A percentile compares a stretch with the other conserved stretches of the same genome.
Conservation (phyloP, 805 yeast species). For the Lipomyces orientalis region DNA sequence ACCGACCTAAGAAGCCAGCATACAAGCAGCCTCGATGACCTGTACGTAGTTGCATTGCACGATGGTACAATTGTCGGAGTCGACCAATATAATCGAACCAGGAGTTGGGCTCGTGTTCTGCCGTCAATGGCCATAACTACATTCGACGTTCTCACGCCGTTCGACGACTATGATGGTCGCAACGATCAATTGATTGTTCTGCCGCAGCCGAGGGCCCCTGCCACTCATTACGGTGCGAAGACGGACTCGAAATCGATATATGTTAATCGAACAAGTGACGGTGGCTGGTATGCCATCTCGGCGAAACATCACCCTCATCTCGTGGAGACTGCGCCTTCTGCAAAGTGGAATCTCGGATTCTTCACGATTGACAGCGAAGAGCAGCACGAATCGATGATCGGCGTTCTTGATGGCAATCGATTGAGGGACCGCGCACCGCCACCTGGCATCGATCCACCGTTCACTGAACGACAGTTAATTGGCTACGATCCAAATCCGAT, state of each 20-base stretch:
- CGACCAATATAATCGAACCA: slow-evolving; percentile 15
- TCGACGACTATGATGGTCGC: slow-evolving; percentile 8
- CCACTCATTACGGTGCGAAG: slow-evolving; percentile 10
- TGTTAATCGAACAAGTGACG: slow-evolving; percentile 65
- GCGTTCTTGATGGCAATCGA: slow-evolving; percentile 37
- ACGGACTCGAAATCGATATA: slow-evolving; percentile 54
- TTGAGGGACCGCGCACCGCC: slow-evolving; percentile 40
- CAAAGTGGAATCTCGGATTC: slow-evolving; percentile 55
- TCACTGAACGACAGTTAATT: not conserved
- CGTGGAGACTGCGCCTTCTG: slow-evolving; percentile 77
- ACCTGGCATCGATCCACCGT: slow-evolving; percentile 27
- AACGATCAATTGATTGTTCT: slow-evolving; percentile 42
- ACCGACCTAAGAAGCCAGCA: slow-evolving; percentile 52
- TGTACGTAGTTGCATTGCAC: slow-evolving; percentile 83
- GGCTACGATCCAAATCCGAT: not conserved
- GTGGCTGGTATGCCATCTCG: slow-evolving; percentile 85
- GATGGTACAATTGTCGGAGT: slow-evolving; percentile 76
- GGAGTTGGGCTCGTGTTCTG: slow-evolving; percentile 37
- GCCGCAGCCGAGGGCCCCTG: slow-evolving; percentile 46
- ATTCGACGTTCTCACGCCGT: slow-evolving; percentile 57
- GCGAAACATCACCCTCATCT: slow-evolving; percentile 77
- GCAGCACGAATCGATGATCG: slow-evolving; percentile 21
- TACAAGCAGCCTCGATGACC: slow-evolving; percentile 62
- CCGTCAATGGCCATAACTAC: slow-evolving; percentile 36
- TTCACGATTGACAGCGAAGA: slow-evolving; percentile 15